Evolutionary conservation across 108 stramenopile species (phyloP).

Genomic region (Conticribra guillardii): DNA sequence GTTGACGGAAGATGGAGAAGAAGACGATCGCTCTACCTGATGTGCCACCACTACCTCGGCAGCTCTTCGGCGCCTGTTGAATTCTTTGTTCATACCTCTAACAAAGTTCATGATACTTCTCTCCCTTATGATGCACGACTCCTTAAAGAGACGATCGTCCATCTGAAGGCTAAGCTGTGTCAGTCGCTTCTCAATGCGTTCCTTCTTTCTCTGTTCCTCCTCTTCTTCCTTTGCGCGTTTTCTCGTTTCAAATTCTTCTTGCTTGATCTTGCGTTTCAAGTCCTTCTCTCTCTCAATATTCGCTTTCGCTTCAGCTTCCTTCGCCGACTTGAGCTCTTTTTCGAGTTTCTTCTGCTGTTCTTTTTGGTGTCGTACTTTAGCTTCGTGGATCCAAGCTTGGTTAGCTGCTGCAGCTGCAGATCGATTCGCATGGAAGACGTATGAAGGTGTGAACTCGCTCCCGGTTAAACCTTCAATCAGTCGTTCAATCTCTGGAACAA

Average conservation of each 20-base stretch:
- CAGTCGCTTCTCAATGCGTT: slow-evolving; percentile 75
- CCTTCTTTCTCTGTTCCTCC: slow-evolving; percentile 75
- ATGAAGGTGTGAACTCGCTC: slow-evolving; percentile 66
- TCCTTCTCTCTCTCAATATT: slow-evolving; percentile 48
- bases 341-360: slow-evolving; percentile 48
- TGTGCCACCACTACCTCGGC: slow-evolving; percentile 71
- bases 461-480: slow-evolving; percentile 87
- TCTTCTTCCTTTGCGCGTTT: slow-evolving; percentile 76
- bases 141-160: slow-evolving; percentile 81
- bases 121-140: slow-evolving; percentile 73
- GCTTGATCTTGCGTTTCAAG: slow-evolving; percentile 59
- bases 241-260: slow-evolving; percentile 65
- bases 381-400: slow-evolving; percentile 66
- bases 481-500: slow-evolving; percentile 67
- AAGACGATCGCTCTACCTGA: slow-evolving; percentile 26
- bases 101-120: slow-evolving; percentile 65
- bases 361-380: slow-evolving; percentile 56
- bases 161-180: slow-evolving; percentile 67
- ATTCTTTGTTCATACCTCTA: slow-evolving; percentile 72
- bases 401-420: slow-evolving; percentile 45
- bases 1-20: slow-evolving; percentile 7
- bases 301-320: slow-evolving; percentile 36
- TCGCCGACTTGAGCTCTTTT: slow-evolving; percentile 20
- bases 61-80: slow-evolving; percentile 65
- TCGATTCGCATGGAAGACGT: slow-evolving; percentile 68